phyloP scores from a whole-genome alignment of 495 filamentous ascomycete species.

The Penicillium coprophilum region DNA sequence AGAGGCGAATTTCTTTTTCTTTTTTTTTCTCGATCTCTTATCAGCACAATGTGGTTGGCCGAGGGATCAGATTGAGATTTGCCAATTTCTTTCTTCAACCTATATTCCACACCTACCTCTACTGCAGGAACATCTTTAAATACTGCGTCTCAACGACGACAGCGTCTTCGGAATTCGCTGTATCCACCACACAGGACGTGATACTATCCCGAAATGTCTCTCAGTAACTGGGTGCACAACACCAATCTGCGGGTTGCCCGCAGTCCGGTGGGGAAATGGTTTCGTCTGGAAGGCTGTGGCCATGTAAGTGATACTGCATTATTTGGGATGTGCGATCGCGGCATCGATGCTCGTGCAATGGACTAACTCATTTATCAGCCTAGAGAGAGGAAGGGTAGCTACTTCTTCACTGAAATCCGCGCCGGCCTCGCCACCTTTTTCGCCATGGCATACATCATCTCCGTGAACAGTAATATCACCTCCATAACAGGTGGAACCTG shows the following conservation, averaged over 20 bases:
- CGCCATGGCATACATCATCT: slow-evolving; percentile 84
- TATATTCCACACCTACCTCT: slow-evolving; percentile 3
- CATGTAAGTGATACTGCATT: slow-evolving; percentile 53
- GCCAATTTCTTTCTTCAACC: slow-evolving; percentile 10
- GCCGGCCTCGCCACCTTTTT: slow-evolving; percentile 82
- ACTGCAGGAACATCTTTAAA: slow-evolving; percentile 12
- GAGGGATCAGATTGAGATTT: slow-evolving; percentile 13
- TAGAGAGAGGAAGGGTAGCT: slow-evolving; percentile 68
- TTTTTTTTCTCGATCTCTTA: slow-evolving; percentile 15
- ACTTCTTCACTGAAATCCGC: slow-evolving; percentile 76
- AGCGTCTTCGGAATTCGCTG: slow-evolving; percentile 3
- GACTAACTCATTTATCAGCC: slow-evolving; percentile 34
- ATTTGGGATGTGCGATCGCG: background rate
- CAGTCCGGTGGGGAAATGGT: slow-evolving; percentile 67
- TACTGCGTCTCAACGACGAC: slow-evolving; percentile 10
- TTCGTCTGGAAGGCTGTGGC: slow-evolving; percentile 70
- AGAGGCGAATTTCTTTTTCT: slow-evolving; percentile 22
- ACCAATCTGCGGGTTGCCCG: slow-evolving; percentile 55
- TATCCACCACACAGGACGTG: slow-evolving; percentile 3
- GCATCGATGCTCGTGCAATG: background rate
- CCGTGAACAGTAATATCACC: slow-evolving; percentile 70
- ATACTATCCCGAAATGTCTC: slow-evolving; percentile 26
- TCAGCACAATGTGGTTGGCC: slow-evolving; percentile 25
- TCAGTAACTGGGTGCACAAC: slow-evolving; percentile 50
- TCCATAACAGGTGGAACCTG: slow-evolving; percentile 69